phyloP scores from a whole-genome alignment of 1,284 basidiomycete species.

The Coniferiporia weirii region DNA sequence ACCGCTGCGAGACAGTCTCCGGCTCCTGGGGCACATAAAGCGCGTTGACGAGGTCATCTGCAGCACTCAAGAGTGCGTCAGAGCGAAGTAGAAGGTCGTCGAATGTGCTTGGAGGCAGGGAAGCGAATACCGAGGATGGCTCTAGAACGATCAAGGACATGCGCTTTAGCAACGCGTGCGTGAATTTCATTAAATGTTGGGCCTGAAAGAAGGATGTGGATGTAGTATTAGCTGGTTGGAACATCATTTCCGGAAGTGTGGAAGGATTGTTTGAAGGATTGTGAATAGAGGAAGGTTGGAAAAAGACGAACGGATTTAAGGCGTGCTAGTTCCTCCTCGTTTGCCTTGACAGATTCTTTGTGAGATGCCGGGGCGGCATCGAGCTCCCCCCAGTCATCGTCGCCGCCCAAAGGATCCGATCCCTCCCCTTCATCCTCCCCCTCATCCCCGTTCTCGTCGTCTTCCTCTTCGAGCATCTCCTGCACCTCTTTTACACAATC shows the following conservation, averaged over 20 bases:
- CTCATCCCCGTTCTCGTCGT: slow-evolving; percentile 23
- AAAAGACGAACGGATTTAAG: slow-evolving; percentile 21
- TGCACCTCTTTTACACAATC: slow-evolving; percentile 59
- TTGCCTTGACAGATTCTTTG: slow-evolving; percentile 21
- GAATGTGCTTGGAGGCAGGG: slow-evolving; percentile 26
- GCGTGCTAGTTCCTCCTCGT: slow-evolving; percentile 25
- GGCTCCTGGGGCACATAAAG: slow-evolving; percentile 58
- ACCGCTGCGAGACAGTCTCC: slow-evolving; percentile 34
- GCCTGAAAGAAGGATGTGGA: slow-evolving; percentile 33
- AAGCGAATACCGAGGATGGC: slow-evolving; percentile 21
- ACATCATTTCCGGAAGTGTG: background rate
- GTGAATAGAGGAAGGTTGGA: background rate
- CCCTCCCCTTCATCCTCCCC: slow-evolving; percentile 23
- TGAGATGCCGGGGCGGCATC: slow-evolving; percentile 17
- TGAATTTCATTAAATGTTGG: slow-evolving; percentile 52
- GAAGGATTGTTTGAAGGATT: background rate
- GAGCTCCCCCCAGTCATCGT: slow-evolving; percentile 66
- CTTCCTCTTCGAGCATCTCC: slow-evolving; percentile 44
- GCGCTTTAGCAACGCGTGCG: slow-evolving; percentile 57
- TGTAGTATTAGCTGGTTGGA: background rate
- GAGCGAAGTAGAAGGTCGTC: slow-evolving; percentile 51
- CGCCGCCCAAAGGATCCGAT: slow-evolving; percentile 32
- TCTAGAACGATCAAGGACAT: slow-evolving; percentile 47
- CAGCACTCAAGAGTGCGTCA: slow-evolving; percentile 42
- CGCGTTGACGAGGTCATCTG: slow-evolving; percentile 60